A percentile compares a stretch with the other conserved stretches of the same genome.
Conservation (phyloP, 306 rosid species). For the Ormosia semicastrata region DNA sequence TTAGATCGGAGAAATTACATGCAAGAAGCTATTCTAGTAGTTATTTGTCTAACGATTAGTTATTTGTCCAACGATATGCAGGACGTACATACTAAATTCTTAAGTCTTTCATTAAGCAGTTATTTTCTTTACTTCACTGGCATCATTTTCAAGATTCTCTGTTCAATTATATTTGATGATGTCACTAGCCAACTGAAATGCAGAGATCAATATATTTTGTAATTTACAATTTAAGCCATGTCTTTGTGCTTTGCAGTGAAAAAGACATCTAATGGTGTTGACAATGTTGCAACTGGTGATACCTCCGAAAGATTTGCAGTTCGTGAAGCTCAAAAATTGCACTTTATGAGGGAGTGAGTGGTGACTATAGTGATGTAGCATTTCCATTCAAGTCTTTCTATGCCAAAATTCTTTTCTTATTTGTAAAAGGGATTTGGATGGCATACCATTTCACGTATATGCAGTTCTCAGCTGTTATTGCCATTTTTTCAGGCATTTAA, state of each 20-base stretch:
- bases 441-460: neutral
- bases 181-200: neutral
- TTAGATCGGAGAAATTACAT: neutral
- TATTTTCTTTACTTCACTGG: neutral
- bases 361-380: neutral
- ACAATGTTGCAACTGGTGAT: constrained; percentile 41
- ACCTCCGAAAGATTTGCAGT: constrained; percentile 63
- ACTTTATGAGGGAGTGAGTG: constrained; percentile 73
- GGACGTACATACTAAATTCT: neutral
- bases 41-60: neutral
- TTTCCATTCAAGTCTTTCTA: neutral
- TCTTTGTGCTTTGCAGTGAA: constrained; percentile 44
- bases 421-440: neutral
- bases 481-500: neutral
- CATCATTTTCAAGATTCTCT: neutral
- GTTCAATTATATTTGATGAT: neutral
- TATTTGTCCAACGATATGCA: neutral
- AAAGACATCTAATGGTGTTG: constrained; percentile 41
- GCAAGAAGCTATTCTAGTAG: neutral
- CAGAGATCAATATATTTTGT: neutral
- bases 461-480: constrained; percentile 9
- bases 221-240: neutral
- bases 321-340: constrained; percentile 66
- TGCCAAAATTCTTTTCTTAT: neutral
- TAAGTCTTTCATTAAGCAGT: neutral